Conservation (phyloP, 495 filamentous ascomycete species). For the Immersiella caudata region DNA sequence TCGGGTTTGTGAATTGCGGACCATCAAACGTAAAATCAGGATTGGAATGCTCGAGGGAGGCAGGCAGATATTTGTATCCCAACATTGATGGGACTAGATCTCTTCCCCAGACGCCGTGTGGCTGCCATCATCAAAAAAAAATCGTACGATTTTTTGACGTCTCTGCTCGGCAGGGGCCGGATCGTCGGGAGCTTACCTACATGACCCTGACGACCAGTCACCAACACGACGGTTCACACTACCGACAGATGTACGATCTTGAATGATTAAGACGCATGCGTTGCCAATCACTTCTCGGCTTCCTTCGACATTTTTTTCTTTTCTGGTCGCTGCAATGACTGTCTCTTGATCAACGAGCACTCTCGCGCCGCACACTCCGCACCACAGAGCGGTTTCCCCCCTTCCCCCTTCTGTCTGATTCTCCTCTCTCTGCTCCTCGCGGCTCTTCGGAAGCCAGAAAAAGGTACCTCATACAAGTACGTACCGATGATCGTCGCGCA, state of each 20-base stretch:
- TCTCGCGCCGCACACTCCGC: neutral
- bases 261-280: neutral
- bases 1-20: neutral
- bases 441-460: neutral
- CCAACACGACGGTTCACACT: neutral
- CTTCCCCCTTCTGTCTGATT: neutral
- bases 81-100: neutral
- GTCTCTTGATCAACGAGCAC: neutral
- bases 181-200: constrained; percentile 25
- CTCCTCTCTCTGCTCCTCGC: neutral
- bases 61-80: neutral
- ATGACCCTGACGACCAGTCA: constrained; percentile 2
- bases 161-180: constrained; percentile 29
- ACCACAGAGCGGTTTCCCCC: neutral
- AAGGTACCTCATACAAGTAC: constrained; percentile 2
- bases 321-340: neutral
- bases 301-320: neutral
- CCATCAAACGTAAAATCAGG: neutral
- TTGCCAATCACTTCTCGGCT: neutral
- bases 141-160: constrained; percentile 36
- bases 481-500: neutral
- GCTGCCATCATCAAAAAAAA: constrained; percentile 27
- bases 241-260: constrained; percentile 22
- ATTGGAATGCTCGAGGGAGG: neutral
- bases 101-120: constrained; percentile 4